These are phyloP conservation scores for Arthrobotrys sphaeroides DNA, from an alignment of 2,329 filamentous ascomycete species.

Conservation along the genomic window DNA sequence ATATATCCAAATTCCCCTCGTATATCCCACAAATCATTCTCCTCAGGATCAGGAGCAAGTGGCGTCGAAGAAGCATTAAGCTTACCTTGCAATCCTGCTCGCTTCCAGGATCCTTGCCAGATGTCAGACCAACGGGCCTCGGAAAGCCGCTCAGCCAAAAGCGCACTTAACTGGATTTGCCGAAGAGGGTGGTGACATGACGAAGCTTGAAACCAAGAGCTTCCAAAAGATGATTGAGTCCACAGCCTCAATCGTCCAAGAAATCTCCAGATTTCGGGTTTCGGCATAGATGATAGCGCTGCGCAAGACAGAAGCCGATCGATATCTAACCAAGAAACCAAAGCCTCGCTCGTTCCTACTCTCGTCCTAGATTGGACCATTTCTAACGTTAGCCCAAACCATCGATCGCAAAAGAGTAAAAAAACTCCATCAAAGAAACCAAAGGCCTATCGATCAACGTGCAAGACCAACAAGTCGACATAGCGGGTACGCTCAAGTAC, in stretches of 20 bases:
- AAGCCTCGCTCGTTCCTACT: too few species aligned
- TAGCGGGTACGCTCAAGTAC: too few species aligned
- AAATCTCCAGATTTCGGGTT: too few species aligned
- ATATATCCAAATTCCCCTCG: neutral
- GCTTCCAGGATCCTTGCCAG: constrained; percentile 24
- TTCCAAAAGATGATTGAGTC: neutral
- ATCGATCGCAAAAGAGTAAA: neutral
- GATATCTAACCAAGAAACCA: too few species aligned
- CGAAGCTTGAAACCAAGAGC: neutral
- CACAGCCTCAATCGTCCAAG: too few species aligned
- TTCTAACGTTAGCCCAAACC: neutral
- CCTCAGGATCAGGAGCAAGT: neutral
- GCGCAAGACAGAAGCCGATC: too few species aligned
- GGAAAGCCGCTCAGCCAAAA: constrained; percentile 34
- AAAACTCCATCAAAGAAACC: neutral
- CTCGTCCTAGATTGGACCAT: too few species aligned
- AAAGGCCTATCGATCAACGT: neutral
- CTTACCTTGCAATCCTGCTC: constrained; percentile 3
- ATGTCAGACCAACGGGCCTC: constrained; percentile 25
- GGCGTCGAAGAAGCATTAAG: neutral
- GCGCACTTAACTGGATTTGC: constrained; percentile 6
- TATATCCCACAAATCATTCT: neutral
- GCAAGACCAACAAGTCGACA: too few species aligned
- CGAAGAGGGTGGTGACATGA: constrained; percentile 6
- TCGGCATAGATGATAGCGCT: too few species aligned